Evolutionary conservation across 805 yeast species (phyloP), one percentile per base, ranked within the genome.

Genomic region (Spathaspora sp.): DNA sequence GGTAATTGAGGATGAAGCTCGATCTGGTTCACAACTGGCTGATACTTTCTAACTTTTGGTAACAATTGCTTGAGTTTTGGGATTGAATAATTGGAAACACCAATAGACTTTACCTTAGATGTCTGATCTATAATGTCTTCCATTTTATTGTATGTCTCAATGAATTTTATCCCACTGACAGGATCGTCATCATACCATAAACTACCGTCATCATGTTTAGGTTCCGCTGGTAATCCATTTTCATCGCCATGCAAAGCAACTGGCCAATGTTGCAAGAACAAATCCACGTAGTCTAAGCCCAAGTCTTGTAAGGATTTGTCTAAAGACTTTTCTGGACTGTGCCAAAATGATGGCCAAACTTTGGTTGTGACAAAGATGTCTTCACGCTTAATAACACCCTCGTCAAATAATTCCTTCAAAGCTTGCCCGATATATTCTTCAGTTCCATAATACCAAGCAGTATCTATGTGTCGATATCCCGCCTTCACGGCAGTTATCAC

Each of bases 1-100:
- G 66, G 69, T 42, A 63, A 60, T 53, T 62, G 62, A 38, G 69
- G 70, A 66, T 89, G 96, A 35, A 82, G 69, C 72, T 89, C 96
- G 53, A 87, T 76, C 73, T 89, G 96, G 69, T 85, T 82, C 43
- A 76, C 81, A 10, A 81, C 90, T 6, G 96, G 96, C 47, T 62
- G 60, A 60, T 87, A 78, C 28, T 58, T 52, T 19, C 87, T 63
- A 62, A 83, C 89, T 4, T 66, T 68, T 12, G 66, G 61, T 46
- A 89, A 89, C 28, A 72, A 59, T 49, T 57, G 53, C 47, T 57
- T 57, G 43, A 71, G 58, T 47, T 63, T 65, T 17, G 64, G 63
- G 43, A 65, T 51, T 4, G 72, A 60, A 60, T 77, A 88, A 69
- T 87, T 87, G 8, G 96, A 87, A n/a, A 89, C 92, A 47, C 96